Evolutionary conservation across 2,329 filamentous ascomycete species (phyloP), one percentile per base, ranked within the genome.

Genomic region (Achaetomium macrosporum): DNA sequence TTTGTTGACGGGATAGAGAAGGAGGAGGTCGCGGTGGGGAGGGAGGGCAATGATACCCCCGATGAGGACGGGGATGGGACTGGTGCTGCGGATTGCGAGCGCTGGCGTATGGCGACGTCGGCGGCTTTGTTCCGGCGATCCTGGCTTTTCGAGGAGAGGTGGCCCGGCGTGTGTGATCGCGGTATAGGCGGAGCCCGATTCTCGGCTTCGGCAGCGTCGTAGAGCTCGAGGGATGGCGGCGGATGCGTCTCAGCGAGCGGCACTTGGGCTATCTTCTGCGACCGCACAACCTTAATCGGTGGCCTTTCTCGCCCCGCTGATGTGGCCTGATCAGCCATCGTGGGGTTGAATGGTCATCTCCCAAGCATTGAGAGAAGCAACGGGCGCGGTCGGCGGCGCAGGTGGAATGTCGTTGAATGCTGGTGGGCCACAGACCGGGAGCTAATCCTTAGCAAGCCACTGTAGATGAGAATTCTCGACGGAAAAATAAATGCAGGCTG

Each of bases 111-210:
- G 42, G 77, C 69, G 36, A 77, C 67, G 50, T 82, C 78, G 25
- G 78, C 75, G 29, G 75, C 66, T 58, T 76, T 79, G 47, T 73
- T 72, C 53, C 74, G 73, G 55, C 71, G 71, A 50, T 75, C 73
- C 55, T 77, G 75, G 68, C 77, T 81, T 69, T 78, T 83, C 59
- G 77, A 76, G 12, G 82, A 70, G 39, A 84, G 73, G 61, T 83
- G 80, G 53, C 81, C 80, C 1, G 81, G 81, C 1, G 81, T 84
- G 64, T 84, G 81, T 63, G 76, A 83, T 59, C 81, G 75, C 29
- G 74, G 70, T 42, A 78, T 64, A 44, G 74, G 68, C 50, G 65
- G 63, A 16, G 63, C 62, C 51, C 64, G 68, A 55, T 70, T 69
- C 52, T 59, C 67, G 53, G 64, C 63, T 53, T 71, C 68, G 48